Evolutionary conservation across 257 asterid species (phyloP), one percentile per base, ranked within the genome.

Genomic region (Nicotiana obtusifolia): DNA sequence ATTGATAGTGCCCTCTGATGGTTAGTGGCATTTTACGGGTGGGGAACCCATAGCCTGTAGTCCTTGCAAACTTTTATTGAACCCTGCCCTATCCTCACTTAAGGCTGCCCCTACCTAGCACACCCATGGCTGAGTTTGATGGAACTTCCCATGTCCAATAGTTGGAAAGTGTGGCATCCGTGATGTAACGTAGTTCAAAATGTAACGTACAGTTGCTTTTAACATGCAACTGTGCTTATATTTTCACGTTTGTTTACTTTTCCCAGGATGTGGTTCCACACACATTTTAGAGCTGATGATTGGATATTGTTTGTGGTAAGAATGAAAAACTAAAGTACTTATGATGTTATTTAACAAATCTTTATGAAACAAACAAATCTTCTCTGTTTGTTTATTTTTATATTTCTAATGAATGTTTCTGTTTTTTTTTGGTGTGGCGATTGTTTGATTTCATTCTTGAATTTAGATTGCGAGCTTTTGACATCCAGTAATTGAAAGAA

Each of bases 201-300:
- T 26, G 28, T 26, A 26, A 26, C 28, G 28, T 26, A 26, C 28
- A 26, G 28, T 26, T 26, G 28, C 28, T 15, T 47, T 24, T 73
- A 35, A 71, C 35, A 71, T 22, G 59, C 35, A 71, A 69, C 35
- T 69, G 20, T 22, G 44, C 78, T 71, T 22, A 41, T 41, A 44
- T 73, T 6, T 44, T 24, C 9, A 26, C 14, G 17, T 52, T 41
- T 37, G 11, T 33, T 82, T 80, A 52, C 82, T 83, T 71, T 83
- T 60, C 76, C 62, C 94, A 95, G 99, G 96, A 91, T 95, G 89
- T 95, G 98, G 99, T 95, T 95, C 81, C 99, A 95, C 91, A 88
- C 90, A 85, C 86, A 93, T 64, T 84, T 94, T 79, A 91, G 94
- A 89, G 97, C 98, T 66, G 99, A 95, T 83, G 99, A 95, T 77